Evolutionary conservation across 768 basidiomycete species (phyloP), one percentile per base, ranked within the genome.

Genomic region (Russula sp.): DNA sequence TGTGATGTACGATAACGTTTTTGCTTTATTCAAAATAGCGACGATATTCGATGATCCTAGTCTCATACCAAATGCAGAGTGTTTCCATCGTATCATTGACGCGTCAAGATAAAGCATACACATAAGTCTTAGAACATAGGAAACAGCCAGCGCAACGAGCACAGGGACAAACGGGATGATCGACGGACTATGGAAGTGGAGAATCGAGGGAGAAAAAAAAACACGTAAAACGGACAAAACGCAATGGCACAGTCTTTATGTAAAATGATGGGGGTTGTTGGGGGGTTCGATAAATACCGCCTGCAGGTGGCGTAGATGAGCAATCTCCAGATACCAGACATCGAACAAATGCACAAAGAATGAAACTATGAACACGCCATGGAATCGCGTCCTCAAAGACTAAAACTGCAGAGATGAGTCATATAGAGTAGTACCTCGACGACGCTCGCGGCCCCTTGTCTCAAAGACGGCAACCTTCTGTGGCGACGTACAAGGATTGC

Each of bases 101-200:
- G 31, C 20, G 39, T 50, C 63, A 64, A 60, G 58, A 60, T 55
- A 42, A 64, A 39, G 48, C 50, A 60, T 64, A 64, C 58, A 64
- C 35, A 55, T 48, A 45, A 32, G 45, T 59, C 47, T 49, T 27
- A 18, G 22, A 55, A 31, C 47, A 40, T 16, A 34, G 34, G 6
- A 9, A 27, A 22, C 39, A 22, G 4, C 52, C 14, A 6, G 44
- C 34, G 31, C 27, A 39, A 42, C 39, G 14, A 22, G 32, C n/a
- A 42, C 40, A 10, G 20, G 13, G 62, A 27, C 50, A 31, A 37
- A 32, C 13, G 32, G 51, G 44, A 59, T 22, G 44, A 47, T 52
- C 27, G 11, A 37, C 14, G 37, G 42, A 32, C 2, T 39, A 3
- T 9, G 55, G 37, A 59, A 63, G 22, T 13, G 27, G 9, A 20